Evolutionary conservation across 2,329 filamentous ascomycete species (phyloP).

Genomic region (Cladophialophora carrionii): DNA sequence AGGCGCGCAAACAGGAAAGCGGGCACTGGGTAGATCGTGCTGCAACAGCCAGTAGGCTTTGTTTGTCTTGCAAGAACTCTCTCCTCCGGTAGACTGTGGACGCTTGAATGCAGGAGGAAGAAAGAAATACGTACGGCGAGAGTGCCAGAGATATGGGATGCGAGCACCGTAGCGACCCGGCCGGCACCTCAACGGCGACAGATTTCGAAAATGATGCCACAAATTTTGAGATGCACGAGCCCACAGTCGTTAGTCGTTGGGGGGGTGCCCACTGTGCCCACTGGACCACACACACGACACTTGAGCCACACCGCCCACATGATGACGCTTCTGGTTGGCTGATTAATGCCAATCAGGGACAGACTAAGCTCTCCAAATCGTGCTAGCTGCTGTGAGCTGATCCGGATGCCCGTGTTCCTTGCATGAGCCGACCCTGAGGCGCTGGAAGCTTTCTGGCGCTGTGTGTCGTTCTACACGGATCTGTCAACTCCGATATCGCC

Average conservation of each 20-base stretch:
- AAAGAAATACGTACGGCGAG: background rate
- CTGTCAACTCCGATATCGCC: constrained; percentile 11
- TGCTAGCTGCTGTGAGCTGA: background rate
- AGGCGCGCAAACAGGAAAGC: constrained; percentile 6
- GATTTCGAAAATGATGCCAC: constrained; percentile 15
- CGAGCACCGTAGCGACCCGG: background rate
- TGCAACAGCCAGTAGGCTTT: background rate
- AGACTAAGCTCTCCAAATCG: constrained; percentile 2
- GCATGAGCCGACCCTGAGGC: background rate
- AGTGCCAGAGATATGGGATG: background rate
- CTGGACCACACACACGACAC: background rate
- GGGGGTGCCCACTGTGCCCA: background rate
- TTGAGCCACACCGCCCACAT: background rate
- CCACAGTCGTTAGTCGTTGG: constrained; percentile 5
- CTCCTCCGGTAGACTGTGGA: background rate
- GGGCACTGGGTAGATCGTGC: background rate
- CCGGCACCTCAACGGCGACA: background rate
- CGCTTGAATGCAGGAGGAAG: background rate
- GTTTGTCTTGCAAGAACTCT: background rate
- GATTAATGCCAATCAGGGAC: background rate
- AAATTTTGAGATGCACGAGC: constrained; percentile 14
- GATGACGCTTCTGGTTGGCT: constrained; percentile 2
- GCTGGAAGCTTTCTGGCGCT: background rate
- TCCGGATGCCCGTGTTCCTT: constrained; percentile 4
- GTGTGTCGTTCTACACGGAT: constrained; percentile 18